Conservation (phyloP, 2,329 filamentous ascomycete genomes). For the Ceratocystis smalleyi region DNA sequence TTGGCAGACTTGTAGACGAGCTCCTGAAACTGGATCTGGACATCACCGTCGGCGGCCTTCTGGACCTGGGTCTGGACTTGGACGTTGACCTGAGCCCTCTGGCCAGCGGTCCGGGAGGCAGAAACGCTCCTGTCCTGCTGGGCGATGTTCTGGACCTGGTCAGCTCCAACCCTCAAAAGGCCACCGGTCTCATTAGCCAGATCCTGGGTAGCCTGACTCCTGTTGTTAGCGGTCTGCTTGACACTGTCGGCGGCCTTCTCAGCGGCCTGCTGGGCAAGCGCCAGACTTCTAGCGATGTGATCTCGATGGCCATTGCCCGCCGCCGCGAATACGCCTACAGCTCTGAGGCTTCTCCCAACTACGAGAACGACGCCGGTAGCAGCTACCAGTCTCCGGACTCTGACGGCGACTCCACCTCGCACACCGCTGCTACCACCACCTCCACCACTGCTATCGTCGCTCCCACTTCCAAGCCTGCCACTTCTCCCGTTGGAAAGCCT, state of each 20-base stretch:
- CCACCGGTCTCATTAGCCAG: background rate
- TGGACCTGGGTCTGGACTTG: constrained; percentile 11
- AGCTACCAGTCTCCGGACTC: background rate
- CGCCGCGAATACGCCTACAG: constrained; percentile 1
- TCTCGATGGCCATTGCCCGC: constrained; percentile 4
- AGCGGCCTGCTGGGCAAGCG: constrained; percentile 12
- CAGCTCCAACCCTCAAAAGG: constrained; percentile 5
- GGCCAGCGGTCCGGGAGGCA: background rate
- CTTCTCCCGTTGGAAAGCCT: background rate
- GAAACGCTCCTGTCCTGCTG: constrained; percentile 4
- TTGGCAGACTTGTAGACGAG: constrained; percentile 10
- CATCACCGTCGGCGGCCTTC: constrained; percentile 8
- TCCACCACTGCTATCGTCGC: background rate
- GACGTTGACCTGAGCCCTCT: constrained; percentile 7
- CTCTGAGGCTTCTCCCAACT: background rate
- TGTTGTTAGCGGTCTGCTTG: constrained; percentile 6
- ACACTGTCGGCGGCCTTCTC: constrained; percentile 6
- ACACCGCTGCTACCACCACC: background rate
- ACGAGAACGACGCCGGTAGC: background rate
- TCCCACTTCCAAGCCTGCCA: background rate
- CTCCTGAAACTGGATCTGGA: constrained; percentile 11
- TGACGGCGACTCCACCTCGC: background rate
- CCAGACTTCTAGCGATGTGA: constrained; percentile 1
- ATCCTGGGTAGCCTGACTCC: constrained; percentile 8
- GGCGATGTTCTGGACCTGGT: constrained; percentile 11